Evolutionary conservation across 2,329 filamentous ascomycete species (phyloP), one percentile per base, ranked within the genome.

Genomic region (Clonostachys rhizophaga): DNA sequence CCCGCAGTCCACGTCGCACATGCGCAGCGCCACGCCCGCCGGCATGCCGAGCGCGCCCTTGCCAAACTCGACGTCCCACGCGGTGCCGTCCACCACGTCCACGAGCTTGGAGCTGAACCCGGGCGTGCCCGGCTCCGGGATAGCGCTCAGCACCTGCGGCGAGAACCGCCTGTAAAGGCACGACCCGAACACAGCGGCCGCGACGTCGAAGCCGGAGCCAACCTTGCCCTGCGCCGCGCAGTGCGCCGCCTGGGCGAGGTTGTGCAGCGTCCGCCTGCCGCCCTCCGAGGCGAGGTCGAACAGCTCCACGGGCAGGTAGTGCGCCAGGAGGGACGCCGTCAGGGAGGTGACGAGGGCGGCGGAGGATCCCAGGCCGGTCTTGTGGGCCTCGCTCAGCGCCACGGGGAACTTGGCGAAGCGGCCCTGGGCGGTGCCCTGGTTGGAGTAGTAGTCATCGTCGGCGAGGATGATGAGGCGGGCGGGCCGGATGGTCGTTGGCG

Each of bases 191-290:
- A 96, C 90, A 16, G 94, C 94, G 24, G 88, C 86, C 0, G 92
- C 94, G 45, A 99, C 87, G 63, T 99, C 94, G 64, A 99, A 99
- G 17, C 94, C 94, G 1, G 88, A 94, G 44, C 94, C 94, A 16
- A 99, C 85, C 68, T 99, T 99, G 20, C 94, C 94, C 70, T 99
- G 94, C 0, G 94, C 94, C 2, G 92, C 90, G 62, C 92, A 96
- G 70, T 99, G 94, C 5, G 90, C 86, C 2, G 89, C 88, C 72
- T 99, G 94, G 0, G 92, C 87, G 44, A 99, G 83, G 67, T 97
- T 97, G 72, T 99, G 94, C 46, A 96, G 77, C 44, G 78, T 79
- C 30, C 73, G 71, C 54, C 76, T 76, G 44, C 83, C 81, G 1
- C 67, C 54, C 1, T 75, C 68, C 42, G 76, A 73, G 43, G 66